Percentiles rank a stretch among this genome's conserved stretches.
These are phyloP conservation scores for Rhizopus stolonifer DNA, from an alignment of 371 early-diverging fungal genomes.

Conservation along the genomic window DNA sequence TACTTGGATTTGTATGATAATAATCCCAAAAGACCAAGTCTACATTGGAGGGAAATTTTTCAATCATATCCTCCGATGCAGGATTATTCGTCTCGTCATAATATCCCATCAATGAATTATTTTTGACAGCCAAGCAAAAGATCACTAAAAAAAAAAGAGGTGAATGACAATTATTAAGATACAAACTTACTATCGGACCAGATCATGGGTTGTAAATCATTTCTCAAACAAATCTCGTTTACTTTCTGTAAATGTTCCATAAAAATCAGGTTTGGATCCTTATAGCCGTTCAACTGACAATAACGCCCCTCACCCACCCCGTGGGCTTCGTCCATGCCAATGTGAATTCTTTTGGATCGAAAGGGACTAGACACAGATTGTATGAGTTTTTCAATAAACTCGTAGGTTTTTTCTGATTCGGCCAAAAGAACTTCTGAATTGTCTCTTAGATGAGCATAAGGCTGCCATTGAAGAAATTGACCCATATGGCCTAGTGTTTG, in stretches of 20 bases:
- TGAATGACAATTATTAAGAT: background rate
- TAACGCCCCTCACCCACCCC: conserved; percentile 86
- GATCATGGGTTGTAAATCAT: conserved; percentile 73
- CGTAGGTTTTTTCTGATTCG: conserved; percentile 74
- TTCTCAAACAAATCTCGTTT: conserved; percentile 62
- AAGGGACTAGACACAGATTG: conserved; percentile 65
- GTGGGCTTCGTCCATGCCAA: conserved; percentile 88
- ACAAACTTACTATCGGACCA: conserved; percentile 84
- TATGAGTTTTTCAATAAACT: conserved; percentile 74
- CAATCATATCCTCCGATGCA: conserved; percentile 49
- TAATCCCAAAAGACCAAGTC: conserved; percentile 90
- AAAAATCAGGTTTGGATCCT: conserved; percentile 75
- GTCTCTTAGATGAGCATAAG: conserved; percentile 73
- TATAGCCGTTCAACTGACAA: conserved; percentile 69
- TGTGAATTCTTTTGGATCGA: conserved; percentile 76
- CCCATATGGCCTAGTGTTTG: conserved; percentile 90
- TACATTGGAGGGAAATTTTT: conserved; percentile 64
- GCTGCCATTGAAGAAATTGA: conserved; percentile 88
- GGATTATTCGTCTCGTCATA: conserved; percentile 70
- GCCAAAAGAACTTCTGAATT: conserved; percentile 77
- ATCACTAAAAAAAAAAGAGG: conserved; percentile 43
- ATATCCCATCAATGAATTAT: conserved; percentile 75
- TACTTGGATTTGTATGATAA: conserved; percentile 71
- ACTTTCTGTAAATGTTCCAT: conserved; percentile 75
- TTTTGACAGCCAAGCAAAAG: conserved; percentile 73